These are phyloP conservation scores for Cardamine resedifolia DNA, from an alignment of 345 rosid genomes.

Conservation along the genomic window DNA sequence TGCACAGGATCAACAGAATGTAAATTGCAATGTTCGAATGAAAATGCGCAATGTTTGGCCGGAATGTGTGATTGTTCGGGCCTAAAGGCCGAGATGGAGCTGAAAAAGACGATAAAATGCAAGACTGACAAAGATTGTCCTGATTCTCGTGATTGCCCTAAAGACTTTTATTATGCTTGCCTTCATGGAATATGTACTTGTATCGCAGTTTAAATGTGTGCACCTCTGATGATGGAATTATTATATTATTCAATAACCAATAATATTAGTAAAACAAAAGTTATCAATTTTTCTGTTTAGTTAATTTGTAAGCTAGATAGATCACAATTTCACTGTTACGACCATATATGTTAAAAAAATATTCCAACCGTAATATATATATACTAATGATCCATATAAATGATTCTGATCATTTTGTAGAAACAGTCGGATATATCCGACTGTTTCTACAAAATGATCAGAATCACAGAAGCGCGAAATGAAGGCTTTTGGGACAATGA, in stretches of 20 bases:
- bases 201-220: not conserved
- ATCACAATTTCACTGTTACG: not conserved
- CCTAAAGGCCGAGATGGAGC: not conserved
- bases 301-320: not conserved
- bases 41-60: not conserved
- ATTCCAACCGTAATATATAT: not conserved
- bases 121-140: conserved; percentile 19
- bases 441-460: too few species aligned
- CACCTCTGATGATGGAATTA: not conserved
- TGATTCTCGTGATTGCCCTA: conserved; percentile 5
- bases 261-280: not conserved
- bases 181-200: conserved; percentile 27
- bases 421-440: too few species aligned
- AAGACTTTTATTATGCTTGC: conserved; percentile 12
- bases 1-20: not conserved
- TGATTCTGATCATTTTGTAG: too few species aligned
- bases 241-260: not conserved
- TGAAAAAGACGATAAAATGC: not conserved
- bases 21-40: not conserved
- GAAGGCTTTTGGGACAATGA: too few species aligned
- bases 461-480: too few species aligned
- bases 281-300: not conserved
- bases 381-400: too few species aligned
- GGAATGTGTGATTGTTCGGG: not conserved
- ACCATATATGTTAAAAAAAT: not conserved